Evolutionary conservation across 164 flowering plant species (phyloP), one percentile per base, ranked within the genome.

Genomic region (Liriodendron chinense): DNA sequence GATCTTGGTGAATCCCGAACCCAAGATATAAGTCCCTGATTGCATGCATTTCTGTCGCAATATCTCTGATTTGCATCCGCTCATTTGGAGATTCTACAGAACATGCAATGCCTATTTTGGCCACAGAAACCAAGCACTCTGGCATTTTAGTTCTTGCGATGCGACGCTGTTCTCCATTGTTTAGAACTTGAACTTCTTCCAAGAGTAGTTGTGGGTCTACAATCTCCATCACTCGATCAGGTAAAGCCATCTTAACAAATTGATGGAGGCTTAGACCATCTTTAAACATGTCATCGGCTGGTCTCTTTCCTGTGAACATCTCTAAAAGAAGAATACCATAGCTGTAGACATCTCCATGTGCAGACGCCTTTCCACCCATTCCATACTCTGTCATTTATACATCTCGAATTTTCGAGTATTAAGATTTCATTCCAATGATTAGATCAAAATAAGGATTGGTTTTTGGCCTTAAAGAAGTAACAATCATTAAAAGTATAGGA

Each of bases 241-340:
- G 75, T 13, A 77, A 25, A n/a, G 73, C 78, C 76, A 22, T 72
- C 67, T 75, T 72, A 23, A 64, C 70, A 53, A 59, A 77, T 2
- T 68, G 34, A 48, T 80, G 78, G 26, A 81, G 74, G 59, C 18
- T 78, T 28, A 72, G 13, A 9, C 65, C 71, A 56, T 78, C 78
- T 53, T 65, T 72, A 25, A 74, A 78, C 73, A 68, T 68, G 16
- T 74, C 76, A 72, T 77, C 77, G 6, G 76, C 77, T 2, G 84
- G 86, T 61, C 83, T 69, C 68, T 56, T 84, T 9, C 84, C 34
- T 28, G 83, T 81, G 24, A 79, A 72, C 56, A 82, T 72, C 68
- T 80, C 86, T 69, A 84, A 61, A 47, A 82, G 25, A 3, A 84
- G 76, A 48, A 82, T 77, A 50, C 83, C 83, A 34, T 72, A 82